Evolutionary conservation across 306 rosid species (phyloP).

Genomic region (Vicia villosa): DNA sequence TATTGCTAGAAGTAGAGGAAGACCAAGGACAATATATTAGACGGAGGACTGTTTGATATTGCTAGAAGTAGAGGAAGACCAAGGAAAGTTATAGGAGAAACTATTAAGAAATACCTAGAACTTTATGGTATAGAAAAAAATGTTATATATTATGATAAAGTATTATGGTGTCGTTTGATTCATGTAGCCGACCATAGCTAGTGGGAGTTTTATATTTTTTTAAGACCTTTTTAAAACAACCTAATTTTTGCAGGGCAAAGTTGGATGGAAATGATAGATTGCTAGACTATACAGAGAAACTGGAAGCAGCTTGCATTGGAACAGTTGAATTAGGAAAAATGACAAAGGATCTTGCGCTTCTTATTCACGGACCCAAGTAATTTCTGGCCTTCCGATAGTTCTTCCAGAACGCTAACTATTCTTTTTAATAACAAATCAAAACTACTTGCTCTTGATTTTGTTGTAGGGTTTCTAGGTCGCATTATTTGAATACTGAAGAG

Average conservation of each 20-base stretch:
- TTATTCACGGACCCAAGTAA: constrained; percentile 87
- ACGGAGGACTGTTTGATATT: too few relatives aligned
- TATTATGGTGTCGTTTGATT: not conserved
- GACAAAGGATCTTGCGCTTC: constrained; percentile 98
- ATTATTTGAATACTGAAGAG: constrained; percentile 84
- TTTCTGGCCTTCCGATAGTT: constrained; percentile 32
- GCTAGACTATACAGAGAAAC: constrained; percentile 69
- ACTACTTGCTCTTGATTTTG: constrained; percentile 15
- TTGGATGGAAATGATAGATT: constrained; percentile 77
- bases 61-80: too few relatives aligned
- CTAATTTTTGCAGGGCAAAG: constrained; percentile 67
- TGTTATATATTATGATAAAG: not conserved
- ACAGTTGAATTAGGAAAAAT: constrained; percentile 90
- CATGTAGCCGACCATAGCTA: not conserved
- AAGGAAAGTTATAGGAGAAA: not conserved
- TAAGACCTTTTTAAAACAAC: not conserved
- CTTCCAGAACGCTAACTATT: constrained; percentile 22
- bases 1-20: not conserved
- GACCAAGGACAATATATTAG: too few relatives aligned
- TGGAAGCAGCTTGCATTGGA: constrained; percentile 84
- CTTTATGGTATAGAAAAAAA: not conserved
- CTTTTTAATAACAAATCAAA: not conserved
- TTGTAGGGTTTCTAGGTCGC: constrained; percentile 73
- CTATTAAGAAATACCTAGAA: not conserved
- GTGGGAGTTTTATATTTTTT: not conserved